phyloP scores from a whole-genome alignment of 805 yeast species.

The Schwanniomyces polymorphus region DNA sequence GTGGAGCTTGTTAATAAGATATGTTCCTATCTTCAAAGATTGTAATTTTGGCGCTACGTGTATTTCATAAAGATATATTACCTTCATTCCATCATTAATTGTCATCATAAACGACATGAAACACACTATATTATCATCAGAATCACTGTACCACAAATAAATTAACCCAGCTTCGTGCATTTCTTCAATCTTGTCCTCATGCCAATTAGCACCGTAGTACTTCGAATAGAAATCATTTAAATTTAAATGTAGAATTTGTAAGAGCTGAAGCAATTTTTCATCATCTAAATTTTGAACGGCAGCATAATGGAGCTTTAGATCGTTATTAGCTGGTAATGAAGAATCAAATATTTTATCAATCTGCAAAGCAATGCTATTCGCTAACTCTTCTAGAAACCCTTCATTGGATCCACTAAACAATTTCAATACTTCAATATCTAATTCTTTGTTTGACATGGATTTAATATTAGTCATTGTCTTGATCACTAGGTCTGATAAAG shows the following conservation, averaged over 20 bases:
- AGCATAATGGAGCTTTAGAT: slow-evolving; percentile 1
- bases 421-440: slow-evolving; percentile 1
- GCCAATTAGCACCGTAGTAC: slow-evolving; percentile 42
- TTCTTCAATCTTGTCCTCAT: slow-evolving; percentile 40
- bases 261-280: slow-evolving; percentile 9
- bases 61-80: slow-evolving; percentile 57
- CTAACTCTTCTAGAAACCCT: slow-evolving; percentile 11
- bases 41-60: slow-evolving; percentile 43
- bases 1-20: slow-evolving; percentile 38
- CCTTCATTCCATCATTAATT: slow-evolving; percentile 34
- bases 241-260: slow-evolving; percentile 25
- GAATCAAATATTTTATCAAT: slow-evolving; percentile 8
- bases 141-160: slow-evolving; percentile 32
- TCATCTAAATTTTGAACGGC: slow-evolving; percentile 6
- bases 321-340: not conserved
- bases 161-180: slow-evolving; percentile 49
- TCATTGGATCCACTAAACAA: slow-evolving; percentile 6
- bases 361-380: slow-evolving; percentile 8
- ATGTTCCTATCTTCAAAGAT: slow-evolving; percentile 35
- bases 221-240: slow-evolving; percentile 24
- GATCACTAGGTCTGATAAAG: no score
- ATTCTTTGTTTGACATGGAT: not conserved
- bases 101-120: slow-evolving; percentile 51
- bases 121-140: slow-evolving; percentile 25
- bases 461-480: not conserved